Evolutionary conservation across 108 stramenopile genomes (phyloP).

Genomic region (Skeletonema marinoi): DNA sequence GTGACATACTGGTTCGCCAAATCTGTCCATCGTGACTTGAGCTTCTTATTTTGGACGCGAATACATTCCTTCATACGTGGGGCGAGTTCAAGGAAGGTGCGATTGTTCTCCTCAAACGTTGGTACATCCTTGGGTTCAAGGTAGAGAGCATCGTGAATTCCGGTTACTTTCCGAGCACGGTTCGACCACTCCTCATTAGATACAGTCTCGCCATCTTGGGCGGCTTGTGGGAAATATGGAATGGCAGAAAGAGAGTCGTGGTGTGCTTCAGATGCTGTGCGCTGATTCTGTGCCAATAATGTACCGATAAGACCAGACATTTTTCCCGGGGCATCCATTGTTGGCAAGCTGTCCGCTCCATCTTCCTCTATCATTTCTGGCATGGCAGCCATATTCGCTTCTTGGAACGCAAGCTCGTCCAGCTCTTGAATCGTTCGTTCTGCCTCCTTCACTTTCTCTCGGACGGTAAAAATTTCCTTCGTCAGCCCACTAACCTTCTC

Average conservation of each 20-base stretch:
- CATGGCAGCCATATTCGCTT: background rate
- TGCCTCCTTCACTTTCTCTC: conserved; percentile 33
- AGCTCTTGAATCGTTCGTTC: conserved; percentile 32
- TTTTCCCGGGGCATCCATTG: conserved; percentile 33
- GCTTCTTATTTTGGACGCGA: conserved; percentile 56
- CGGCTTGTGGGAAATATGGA: conserved; percentile 16
- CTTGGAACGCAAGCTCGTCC: conserved; percentile 5
- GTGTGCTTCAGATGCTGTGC: conserved; percentile 66
- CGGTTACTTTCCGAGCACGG: conserved; percentile 70
- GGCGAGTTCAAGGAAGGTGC: conserved; percentile 50
- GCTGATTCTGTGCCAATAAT: conserved; percentile 63
- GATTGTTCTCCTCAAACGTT: conserved; percentile 57
- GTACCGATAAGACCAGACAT: conserved; percentile 43
- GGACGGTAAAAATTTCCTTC: conserved; percentile 19
- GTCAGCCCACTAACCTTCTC: background rate
- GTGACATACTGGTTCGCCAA: conserved; percentile 80
- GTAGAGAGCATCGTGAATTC: conserved; percentile 73
- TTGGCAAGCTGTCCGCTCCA: conserved; percentile 14
- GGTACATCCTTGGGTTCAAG: conserved; percentile 74
- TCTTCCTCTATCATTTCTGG: conserved; percentile 25
- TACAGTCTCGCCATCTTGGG: conserved; percentile 6
- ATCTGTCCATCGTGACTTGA: conserved; percentile 58
- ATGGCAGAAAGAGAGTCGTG: conserved; percentile 50
- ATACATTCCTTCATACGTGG: conserved; percentile 72
- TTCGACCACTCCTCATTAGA: conserved; percentile 66